Conservation (phyloP, 371 early-diverging fungal genomes). For the Mucor circinelloides region DNA sequence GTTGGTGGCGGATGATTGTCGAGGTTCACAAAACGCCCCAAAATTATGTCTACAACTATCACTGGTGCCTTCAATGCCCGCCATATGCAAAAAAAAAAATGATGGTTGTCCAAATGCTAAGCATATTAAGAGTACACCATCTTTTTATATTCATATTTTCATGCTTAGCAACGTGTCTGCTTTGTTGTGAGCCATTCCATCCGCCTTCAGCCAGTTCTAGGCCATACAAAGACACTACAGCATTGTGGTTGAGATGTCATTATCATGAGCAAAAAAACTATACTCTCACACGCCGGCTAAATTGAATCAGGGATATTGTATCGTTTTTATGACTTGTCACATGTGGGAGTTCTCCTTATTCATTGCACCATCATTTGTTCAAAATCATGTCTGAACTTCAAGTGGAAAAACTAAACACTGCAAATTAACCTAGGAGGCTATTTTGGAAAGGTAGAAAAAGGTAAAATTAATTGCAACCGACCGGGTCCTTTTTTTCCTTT, state of each 20-base stretch:
- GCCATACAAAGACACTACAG: neutral
- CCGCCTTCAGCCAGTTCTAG: neutral
- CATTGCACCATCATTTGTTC: neutral
- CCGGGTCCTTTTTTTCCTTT: constrained; percentile 7
- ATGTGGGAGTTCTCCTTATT: constrained; percentile 1
- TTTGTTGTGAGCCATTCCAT: neutral
- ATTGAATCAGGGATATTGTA: neutral
- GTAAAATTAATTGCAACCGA: constrained; percentile 1
- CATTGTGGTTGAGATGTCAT: neutral
- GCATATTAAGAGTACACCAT: neutral
- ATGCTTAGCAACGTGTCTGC: neutral
- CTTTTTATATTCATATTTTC: neutral
- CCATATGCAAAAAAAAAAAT: neutral
- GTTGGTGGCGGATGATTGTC: neutral
- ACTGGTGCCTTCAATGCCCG: neutral
- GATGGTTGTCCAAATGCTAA: neutral
- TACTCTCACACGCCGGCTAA: neutral
- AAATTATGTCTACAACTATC: neutral
- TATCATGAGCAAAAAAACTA: neutral
- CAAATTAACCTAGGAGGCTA: neutral
- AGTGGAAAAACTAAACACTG: neutral
- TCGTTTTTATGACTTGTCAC: neutral
- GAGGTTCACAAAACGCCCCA: neutral
- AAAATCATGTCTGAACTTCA: neutral
- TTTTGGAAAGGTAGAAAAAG: constrained; percentile 3